Conservation (phyloP, 2,329 filamentous ascomycete species). For the Penicillium sp. region DNA sequence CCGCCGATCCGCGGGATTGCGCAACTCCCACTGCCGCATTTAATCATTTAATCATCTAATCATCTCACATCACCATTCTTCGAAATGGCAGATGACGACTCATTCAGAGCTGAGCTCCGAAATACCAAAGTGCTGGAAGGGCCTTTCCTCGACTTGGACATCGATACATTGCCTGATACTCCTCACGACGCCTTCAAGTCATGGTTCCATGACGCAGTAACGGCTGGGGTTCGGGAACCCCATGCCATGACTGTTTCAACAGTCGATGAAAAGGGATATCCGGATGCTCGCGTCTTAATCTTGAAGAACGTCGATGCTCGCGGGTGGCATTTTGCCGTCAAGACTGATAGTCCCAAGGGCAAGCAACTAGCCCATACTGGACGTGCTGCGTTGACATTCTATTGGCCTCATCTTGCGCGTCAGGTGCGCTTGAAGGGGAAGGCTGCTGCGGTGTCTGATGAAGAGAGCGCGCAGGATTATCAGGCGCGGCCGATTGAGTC, state of each 20-base stretch:
- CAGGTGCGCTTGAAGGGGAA: slow-evolving; percentile 17
- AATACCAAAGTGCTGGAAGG: slow-evolving; percentile 15
- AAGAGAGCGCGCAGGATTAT: slow-evolving; percentile 15
- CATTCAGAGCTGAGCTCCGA: slow-evolving; percentile 11
- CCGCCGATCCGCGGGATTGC: too few relatives aligned
- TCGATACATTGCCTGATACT: slow-evolving; percentile 5
- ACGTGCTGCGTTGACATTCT: slow-evolving; percentile 18
- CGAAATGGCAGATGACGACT: slow-evolving; percentile 1
- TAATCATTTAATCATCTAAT: not conserved
- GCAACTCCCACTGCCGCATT: too few relatives aligned
- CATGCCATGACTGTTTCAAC: slow-evolving; percentile 26
- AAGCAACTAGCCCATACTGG: slow-evolving; percentile 10
- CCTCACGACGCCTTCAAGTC: slow-evolving; percentile 18
- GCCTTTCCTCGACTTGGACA: slow-evolving; percentile 4
- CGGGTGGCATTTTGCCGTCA: slow-evolving; percentile 25
- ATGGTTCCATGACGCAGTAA: slow-evolving; percentile 19
- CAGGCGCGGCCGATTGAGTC: slow-evolving; percentile 12
- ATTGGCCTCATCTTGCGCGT: slow-evolving; percentile 22
- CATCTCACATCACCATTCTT: not conserved
- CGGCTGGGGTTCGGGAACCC: slow-evolving; percentile 13
- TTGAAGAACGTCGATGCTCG: slow-evolving; percentile 22
- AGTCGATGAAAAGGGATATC: slow-evolving; percentile 15
- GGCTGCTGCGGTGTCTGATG: slow-evolving; percentile 7
- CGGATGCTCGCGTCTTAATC: slow-evolving; percentile 23
- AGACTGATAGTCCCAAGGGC: slow-evolving; percentile 20